Percentiles rank a stretch among this genome's conserved stretches.
Evolutionary conservation across 1,284 basidiomycete species (phyloP).

Genomic region (Leccinum subatratum): DNA sequence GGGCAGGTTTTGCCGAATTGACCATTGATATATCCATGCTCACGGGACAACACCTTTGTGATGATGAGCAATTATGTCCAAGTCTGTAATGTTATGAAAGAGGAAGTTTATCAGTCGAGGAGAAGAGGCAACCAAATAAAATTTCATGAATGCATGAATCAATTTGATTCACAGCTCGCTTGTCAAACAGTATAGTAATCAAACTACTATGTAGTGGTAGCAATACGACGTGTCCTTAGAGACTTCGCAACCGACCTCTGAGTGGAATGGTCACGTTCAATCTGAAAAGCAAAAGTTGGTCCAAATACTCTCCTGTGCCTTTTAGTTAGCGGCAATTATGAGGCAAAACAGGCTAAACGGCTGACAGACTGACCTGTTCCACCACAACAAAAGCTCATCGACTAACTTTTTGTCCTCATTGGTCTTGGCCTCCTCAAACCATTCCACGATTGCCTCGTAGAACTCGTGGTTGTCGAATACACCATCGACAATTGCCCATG

Average conservation of each 20-base stretch:
- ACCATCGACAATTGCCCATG: slow-evolving; percentile 4
- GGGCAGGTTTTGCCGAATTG: too few species aligned
- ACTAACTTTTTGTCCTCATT: background rate
- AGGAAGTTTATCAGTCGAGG: too few species aligned
- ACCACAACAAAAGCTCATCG: background rate
- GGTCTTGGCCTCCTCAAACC: background rate
- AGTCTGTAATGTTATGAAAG: too few species aligned
- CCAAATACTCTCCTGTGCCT: background rate
- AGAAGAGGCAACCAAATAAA: too few species aligned
- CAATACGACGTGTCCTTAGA: background rate
- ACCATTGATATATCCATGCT: too few species aligned
- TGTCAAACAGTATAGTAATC: too few species aligned
- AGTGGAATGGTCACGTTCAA: background rate
- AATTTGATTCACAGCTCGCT: too few species aligned
- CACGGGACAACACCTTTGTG: too few species aligned
- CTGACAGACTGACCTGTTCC: background rate
- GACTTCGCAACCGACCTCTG: background rate
- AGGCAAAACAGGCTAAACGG: background rate
- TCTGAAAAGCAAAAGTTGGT: background rate
- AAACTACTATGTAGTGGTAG: background rate
- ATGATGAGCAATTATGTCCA: too few species aligned
- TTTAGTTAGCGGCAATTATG: background rate
- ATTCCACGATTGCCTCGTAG: slow-evolving; percentile 2
- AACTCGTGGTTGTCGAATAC: slow-evolving; percentile 5
- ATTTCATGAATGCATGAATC: too few species aligned